Percentiles rank a stretch among this genome's conserved stretches.
These are phyloP conservation scores for Colletotrichum sansevieriae DNA, from an alignment of 2,329 filamentous ascomycete genomes.

Conservation along the genomic window DNA sequence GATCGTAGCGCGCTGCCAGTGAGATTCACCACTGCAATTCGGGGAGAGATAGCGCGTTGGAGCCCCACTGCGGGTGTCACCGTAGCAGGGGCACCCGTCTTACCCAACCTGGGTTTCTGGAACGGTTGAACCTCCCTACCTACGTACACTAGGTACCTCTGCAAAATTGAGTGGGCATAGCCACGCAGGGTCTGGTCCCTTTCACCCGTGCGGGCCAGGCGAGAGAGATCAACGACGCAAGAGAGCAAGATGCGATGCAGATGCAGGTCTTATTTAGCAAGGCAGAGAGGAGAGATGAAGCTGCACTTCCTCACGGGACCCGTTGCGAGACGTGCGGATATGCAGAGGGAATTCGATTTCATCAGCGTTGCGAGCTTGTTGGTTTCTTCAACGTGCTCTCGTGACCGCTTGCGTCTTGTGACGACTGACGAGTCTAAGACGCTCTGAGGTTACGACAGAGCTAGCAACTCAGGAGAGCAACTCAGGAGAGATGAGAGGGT, in stretches of 20 bases:
- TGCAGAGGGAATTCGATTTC: constrained; percentile 20
- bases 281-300: constrained; percentile 24
- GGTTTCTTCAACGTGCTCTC: constrained; percentile 5
- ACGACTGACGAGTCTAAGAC: not conserved
- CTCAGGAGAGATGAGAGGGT: constrained; percentile 16
- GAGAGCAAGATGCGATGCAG: constrained; percentile 16
- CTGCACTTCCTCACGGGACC: constrained; percentile 29
- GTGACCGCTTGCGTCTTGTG: constrained; percentile 24
- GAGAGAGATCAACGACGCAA: constrained; percentile 19
- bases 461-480: not conserved
- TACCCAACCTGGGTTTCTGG: not conserved
- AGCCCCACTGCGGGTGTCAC: constrained; percentile 30
- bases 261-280: constrained; percentile 25
- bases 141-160: too few relatives aligned
- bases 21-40: constrained; percentile 28
- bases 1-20: constrained; percentile 28
- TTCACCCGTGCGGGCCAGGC: constrained; percentile 35
- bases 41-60: constrained; percentile 20
- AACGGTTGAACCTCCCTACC: too few relatives aligned
- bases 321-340: constrained; percentile 26
- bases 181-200: constrained; percentile 42
- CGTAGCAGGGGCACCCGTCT: constrained; percentile 25
- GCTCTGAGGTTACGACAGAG: not conserved
- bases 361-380: constrained; percentile 3
- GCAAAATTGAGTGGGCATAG: constrained; percentile 32